Base-by-base conservation (phyloP, 2,329 filamentous ascomycete species). In the Leptographium lundbergii region DNA sequence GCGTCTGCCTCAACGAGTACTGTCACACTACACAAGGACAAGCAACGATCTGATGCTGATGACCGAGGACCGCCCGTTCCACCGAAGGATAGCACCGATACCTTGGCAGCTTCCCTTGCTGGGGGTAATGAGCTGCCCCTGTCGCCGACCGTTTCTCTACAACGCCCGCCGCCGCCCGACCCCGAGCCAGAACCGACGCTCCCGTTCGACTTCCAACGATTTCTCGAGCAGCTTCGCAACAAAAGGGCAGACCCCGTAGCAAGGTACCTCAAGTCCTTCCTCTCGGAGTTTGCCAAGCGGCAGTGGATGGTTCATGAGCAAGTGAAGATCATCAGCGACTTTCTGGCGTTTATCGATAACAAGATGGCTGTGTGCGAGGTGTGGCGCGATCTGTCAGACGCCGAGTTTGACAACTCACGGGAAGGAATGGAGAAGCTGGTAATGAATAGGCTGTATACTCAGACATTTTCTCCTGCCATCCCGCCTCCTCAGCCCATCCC, bases 301-400 rank as follows among this genome's bases (percentile, higher is more conserved):
- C 94, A 97, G 72, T 99, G 94, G 94, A 95, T 96, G 89, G 94
- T 96, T 7, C 94, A 99, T 70, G 94, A 99, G 73, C 94, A 99
- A 71, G 94, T 97, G 69, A 99, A 99, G 74, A 97, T 99, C 63
- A 96, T 99, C 62, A 85, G 89, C 64, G 95, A 99, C 70, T 99
- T 99, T 66, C 77, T 99, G 54, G 85, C 91, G 52, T 99, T 99
- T 68, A 99, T 99, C 63, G 88, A 89, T 58, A 96, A 96, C 74
- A 97, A 97, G 75, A 99, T 99, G 95, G 90, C 87, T 17, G 82
- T 90, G 64, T 99, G 94, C 68, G 94, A 99, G 62, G 90, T 99
- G 3, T 99, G 94, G 94, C 84, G 89, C 60, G 89, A 94, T 39
- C 89, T 97, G 0, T 95, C 91, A 0, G 94, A 99, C 70, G 89